Evolutionary conservation across 1,284 basidiomycete genomes (phyloP), one percentile per base, ranked within the genome.

Genomic region (Blastosporella zonata): DNA sequence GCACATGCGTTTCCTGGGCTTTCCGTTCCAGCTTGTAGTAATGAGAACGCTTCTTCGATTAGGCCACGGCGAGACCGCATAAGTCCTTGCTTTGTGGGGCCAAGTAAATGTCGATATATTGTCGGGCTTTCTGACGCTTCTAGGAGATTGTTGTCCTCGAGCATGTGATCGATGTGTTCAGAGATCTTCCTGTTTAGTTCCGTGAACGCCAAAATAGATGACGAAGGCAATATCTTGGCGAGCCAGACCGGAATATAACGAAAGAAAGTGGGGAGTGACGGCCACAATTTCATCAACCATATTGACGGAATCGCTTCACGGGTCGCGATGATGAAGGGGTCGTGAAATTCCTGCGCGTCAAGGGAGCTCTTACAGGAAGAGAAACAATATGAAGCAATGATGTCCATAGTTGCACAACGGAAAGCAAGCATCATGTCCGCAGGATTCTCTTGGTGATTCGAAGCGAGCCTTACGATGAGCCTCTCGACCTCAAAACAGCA

Each of bases 311-410:
- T 53, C 4, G 59, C 58, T 4, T 31, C 44, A 39, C 66, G 59
- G 17, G 68, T 62, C 27, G 57, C 55, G 27, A 62, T 22, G 13
- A 70, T 43, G 6, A 70, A 45, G 3, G 63, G 64, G 33, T 65
- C 55, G 12, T 52, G 50, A 39, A 70, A 71, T 15, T 58, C 52
- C 5, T 58, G 59, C n/a, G 52, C 46, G 35, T 65, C 57, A 31
- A 70, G 59, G 13, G 60, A 55, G 34, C 63, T 56, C 25, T 59
- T 53, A 33, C 54, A 62, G 27, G 59, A 50, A 3, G 59, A 59
- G 42, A 71, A 70, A 54, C 66, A 66, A 48, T 69, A 68, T 4
- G 64, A 58, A 7, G 64, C 59, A 39, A 71, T 67, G 43, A 71
- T 67, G 39, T 69, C 70, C 50, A 69, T 53, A 12, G 68, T 65